Conservation (phyloP, 345 rosid genomes). For the Eucalyptus marginata region DNA sequence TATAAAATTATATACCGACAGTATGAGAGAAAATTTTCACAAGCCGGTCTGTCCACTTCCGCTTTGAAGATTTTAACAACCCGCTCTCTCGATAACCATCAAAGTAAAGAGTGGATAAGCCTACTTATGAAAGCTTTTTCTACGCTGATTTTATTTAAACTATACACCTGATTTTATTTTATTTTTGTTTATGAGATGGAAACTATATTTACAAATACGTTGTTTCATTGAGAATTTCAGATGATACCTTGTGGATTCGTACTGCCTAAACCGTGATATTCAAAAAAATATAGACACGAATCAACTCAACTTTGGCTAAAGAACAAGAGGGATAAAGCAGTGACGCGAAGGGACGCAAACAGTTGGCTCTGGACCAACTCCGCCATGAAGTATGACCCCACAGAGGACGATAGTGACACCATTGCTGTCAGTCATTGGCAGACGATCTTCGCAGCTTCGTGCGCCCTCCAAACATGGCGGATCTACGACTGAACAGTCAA, state of each 20-base stretch:
- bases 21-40: not conserved
- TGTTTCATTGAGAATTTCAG: not conserved
- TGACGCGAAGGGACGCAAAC: not conserved
- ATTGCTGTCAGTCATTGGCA: not conserved
- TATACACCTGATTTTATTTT: not conserved
- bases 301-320: not conserved
- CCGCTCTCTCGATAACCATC: not conserved
- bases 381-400: not conserved
- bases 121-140: not conserved
- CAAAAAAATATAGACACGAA: not conserved
- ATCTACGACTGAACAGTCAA: not conserved
- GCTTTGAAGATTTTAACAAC: not conserved
- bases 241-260: not conserved
- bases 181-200: not conserved
- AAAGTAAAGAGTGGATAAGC: not conserved
- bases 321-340: not conserved
- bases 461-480: not conserved
- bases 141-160: not conserved
- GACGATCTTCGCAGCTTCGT: not conserved
- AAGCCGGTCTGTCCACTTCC: not conserved
- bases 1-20: not conserved
- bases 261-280: not conserved
- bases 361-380: not conserved
- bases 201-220: not conserved
- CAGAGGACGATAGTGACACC: not conserved